These are phyloP conservation scores for Globisporangium paddicum DNA, from an alignment of 352 stramenopile species.

Conservation along the genomic window DNA sequence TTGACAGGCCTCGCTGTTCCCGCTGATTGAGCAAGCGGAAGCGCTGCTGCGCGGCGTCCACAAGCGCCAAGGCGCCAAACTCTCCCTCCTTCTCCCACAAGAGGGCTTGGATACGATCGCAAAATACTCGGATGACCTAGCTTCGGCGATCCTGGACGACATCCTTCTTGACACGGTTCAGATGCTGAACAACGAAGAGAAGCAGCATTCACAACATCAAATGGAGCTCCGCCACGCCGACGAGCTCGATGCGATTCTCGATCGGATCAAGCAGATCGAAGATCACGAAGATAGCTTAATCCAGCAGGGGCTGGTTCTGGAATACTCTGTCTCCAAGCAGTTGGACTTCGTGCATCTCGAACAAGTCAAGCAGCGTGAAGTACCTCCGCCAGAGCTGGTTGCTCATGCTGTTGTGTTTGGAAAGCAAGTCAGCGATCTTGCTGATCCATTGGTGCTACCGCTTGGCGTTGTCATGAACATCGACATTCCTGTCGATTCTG, in stretches of 20 bases:
- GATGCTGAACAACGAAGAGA: conserved; percentile 52
- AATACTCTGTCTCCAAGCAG: conserved; percentile 14
- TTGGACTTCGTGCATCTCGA: neutral
- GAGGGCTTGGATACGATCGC: conserved; percentile 35
- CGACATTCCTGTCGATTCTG: conserved; percentile 11
- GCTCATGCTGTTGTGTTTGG: neutral
- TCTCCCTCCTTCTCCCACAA: conserved; percentile 37
- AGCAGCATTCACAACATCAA: conserved; percentile 19
- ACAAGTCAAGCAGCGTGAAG: neutral
- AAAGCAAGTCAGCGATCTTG: neutral
- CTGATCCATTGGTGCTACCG: conserved; percentile 22
- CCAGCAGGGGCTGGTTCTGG: conserved; percentile 28
- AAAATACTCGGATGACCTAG: conserved; percentile 45
- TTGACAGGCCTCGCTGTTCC: conserved; percentile 38
- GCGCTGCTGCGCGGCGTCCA: conserved; percentile 35
- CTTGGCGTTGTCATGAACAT: conserved; percentile 49
- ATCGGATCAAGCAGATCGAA: conserved; percentile 44
- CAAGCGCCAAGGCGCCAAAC: conserved; percentile 25
- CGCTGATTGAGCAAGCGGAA: conserved; percentile 49
- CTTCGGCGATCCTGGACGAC: conserved; percentile 56
- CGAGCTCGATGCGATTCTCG: conserved; percentile 47
- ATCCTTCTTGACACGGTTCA: conserved; percentile 56
- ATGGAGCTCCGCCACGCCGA: conserved; percentile 21
- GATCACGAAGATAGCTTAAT: conserved; percentile 32
- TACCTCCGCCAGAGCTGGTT: neutral